Percentiles rank a stretch among this genome's conserved stretches.
phyloP scores from a whole-genome alignment of 176 grass and related monocot species.

The Carex kokanica region DNA sequence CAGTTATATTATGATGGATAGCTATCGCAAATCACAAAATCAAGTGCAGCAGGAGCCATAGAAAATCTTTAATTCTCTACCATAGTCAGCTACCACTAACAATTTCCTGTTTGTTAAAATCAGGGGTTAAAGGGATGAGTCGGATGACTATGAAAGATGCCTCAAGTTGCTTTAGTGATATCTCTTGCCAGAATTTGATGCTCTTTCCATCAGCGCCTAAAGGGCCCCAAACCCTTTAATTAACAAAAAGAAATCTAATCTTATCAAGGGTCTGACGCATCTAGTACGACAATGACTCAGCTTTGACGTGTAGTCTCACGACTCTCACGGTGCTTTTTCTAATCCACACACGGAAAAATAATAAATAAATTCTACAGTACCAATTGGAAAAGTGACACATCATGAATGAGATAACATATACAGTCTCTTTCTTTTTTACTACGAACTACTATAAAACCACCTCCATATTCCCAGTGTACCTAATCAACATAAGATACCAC shows the following conservation, averaged over 20 bases:
- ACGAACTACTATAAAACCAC: neutral
- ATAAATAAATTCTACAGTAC: neutral
- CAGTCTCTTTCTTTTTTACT: neutral
- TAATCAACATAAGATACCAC: neutral
- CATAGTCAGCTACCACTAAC: neutral
- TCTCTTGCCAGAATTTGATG: neutral
- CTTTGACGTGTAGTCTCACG: neutral
- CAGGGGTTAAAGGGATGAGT: too few species aligned
- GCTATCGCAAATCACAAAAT: neutral
- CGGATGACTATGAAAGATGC: neutral
- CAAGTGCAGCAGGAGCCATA: neutral
- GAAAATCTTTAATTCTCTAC: neutral
- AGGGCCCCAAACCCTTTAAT: neutral
- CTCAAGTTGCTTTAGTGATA: neutral
- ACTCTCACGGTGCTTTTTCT: neutral
- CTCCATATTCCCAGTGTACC: neutral
- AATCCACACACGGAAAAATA: neutral
- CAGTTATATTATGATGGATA: too few species aligned
- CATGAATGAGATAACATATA: neutral
- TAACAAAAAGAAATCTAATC: neutral
- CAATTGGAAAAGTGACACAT: neutral
- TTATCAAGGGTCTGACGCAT: neutral
- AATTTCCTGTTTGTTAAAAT: neutral
- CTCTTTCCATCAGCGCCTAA: neutral
- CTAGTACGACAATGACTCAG: constrained; percentile 4